A percentile compares a stretch with the other conserved stretches of the same genome.
Conservation (phyloP, 2,329 filamentous ascomycete genomes). For the Colletotrichum horii region DNA sequence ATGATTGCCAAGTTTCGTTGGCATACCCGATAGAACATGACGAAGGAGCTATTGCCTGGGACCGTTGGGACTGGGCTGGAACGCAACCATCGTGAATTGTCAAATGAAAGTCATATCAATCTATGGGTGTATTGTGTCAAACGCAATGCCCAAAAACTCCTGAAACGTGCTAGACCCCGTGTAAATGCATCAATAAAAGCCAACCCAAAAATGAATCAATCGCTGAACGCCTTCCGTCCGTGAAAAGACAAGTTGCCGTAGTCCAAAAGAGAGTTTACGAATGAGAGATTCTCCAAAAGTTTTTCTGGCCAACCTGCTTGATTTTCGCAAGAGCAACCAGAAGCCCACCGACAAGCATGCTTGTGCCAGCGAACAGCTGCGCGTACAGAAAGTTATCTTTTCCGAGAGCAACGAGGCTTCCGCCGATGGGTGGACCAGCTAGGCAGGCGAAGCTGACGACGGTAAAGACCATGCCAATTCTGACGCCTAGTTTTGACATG, state of each 20-base stretch:
- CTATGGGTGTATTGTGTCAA: not conserved
- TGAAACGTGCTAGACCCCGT: not conserved
- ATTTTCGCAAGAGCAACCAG: slow-evolving; percentile 14
- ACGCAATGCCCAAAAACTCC: not conserved
- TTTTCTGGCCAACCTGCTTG: slow-evolving; percentile 9
- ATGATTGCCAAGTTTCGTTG: not conserved
- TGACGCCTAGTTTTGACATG: slow-evolving; percentile 42
- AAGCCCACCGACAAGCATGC: slow-evolving; percentile 6
- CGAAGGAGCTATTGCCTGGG: not conserved
- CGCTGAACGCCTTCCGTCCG: not conserved
- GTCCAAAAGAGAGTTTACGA: not conserved
- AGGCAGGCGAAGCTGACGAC: slow-evolving; percentile 41
- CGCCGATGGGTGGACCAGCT: slow-evolving; percentile 45
- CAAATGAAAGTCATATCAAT: not conserved
- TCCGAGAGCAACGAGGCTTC: slow-evolving; percentile 43
- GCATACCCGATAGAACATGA: not conserved
- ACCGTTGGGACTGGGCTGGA: accelerated
- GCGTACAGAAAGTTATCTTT: not conserved
- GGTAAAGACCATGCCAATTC: slow-evolving; percentile 46
- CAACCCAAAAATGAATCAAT: not conserved
- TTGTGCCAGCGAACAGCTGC: slow-evolving; percentile 7
- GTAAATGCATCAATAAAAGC: not conserved
- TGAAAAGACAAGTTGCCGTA: not conserved
- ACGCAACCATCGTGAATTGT: not conserved
- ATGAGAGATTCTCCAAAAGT: not conserved